Evolutionary conservation across 805 yeast genomes (phyloP), one percentile per base, ranked within the genome.

Genomic region (Nakazawaea holstii): DNA sequence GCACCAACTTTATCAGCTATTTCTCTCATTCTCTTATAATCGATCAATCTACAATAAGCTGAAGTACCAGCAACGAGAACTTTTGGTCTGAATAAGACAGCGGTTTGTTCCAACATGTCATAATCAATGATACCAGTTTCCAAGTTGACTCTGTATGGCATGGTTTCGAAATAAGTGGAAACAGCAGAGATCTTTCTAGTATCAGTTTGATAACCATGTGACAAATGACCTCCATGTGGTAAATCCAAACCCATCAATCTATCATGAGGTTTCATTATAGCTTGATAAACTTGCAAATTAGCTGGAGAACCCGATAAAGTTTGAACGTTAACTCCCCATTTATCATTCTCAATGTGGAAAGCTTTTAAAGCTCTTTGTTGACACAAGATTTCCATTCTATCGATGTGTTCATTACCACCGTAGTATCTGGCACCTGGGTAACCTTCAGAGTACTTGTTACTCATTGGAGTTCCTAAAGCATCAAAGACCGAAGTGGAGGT

Each of bases 361-460:
- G 97, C 96, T 57, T 85, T 82, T 54, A 94, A 76, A 41, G 99
- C 99, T 72, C 99, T 85, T 62, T 86, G 72, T 74, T 91, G 98
- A 72, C 99, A 94, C 61, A 94, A 73, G 30, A 79, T 67, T 74
- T 94, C 99, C 65, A 91, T 89, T 68, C 87, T 82, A 74, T 94
- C 99, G 56, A 94, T 94, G 71, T 85, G 84, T 77, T 94, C 95
- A 69, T 94, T 94, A 67, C 98, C 98, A 69, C 99, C 99, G 67
- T 94, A 94, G 77, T 94, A 94, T 70, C 99, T 84, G 54, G 95
- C 97, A 56, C 98, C 98, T 51, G 99, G 99, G 73, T 94, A 92
- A 53, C 99, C 99, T 73, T 94, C 99, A 35, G 97, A 90, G 74
- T 94, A 94, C 76, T 94, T 94, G 82, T 94, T 94, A 68, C 87